Base-by-base conservation (phyloP, 2,329 filamentous ascomycete genomes). In the Penicillium sclerotigenum region DNA sequence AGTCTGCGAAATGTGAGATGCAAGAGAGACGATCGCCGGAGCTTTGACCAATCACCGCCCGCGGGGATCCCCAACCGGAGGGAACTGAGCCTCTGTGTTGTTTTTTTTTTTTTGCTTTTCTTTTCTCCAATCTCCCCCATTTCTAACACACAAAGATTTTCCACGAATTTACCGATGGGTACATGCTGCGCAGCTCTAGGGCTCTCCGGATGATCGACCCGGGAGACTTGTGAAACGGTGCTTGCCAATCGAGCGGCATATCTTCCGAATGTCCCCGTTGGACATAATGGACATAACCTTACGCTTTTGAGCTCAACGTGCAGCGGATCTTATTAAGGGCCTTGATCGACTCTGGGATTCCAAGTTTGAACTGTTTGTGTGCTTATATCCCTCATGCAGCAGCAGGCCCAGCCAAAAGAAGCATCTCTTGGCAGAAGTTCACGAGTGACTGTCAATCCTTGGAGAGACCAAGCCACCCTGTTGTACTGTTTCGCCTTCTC, bases 231-330 rank as follows among this genome's bases (percentile, higher is more conserved):
- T 72, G 58, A 64, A 62, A 71, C 68, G 45, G 48, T 41, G 46
- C 60, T 67, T 66, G 58, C 63, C 55, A 67, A 66, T 61, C 57
- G 55, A 65, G 52, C 66, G 60, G 64, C 62, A 66, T 67, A 60
- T 65, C 64, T 68, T 70, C 70, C 66, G 61, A 63, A 46, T 60
- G 54, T 58, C 64, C 64, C 60, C 59, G 66, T 68, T 69, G 64
- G 63, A 64, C 49, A 59, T 31, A 40, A 38, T 49, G 47, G n/a
- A 49, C 47, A 49, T 51, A 57, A 54, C 52, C 37, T 41, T 51
- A 51, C 37, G 37, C 46, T 50, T 54, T 52, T 56, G 47, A 54
- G 54, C 58, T 59, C 37, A 34, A 59, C 40, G 34, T 59, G 53
- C 57, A 54, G 52, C 38, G 47, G 54, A 59, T 52, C 49, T 59